Evolutionary conservation across 1,284 basidiomycete genomes (phyloP).

Genomic region (Microbotryomycetes sp.): DNA sequence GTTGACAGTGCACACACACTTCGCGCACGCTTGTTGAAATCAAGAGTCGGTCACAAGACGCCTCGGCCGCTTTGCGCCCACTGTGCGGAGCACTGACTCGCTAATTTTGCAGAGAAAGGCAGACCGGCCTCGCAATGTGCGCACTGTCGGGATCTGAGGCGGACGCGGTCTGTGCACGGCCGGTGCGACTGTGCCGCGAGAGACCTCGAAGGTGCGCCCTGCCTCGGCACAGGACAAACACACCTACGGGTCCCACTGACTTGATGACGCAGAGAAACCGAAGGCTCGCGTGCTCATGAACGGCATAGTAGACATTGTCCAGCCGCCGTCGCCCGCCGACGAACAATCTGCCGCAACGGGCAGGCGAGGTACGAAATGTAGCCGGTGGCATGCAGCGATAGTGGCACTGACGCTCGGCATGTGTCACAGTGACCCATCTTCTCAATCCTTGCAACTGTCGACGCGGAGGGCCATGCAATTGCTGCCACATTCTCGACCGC

Average conservation of each 20-base stretch:
- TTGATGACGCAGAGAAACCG: background rate
- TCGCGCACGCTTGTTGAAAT: slow-evolving; percentile 23
- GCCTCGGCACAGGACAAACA: background rate
- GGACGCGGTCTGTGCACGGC: slow-evolving; percentile 22
- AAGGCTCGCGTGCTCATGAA: slow-evolving; percentile 15
- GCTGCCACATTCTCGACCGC: slow-evolving; percentile 9
- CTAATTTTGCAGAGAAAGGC: slow-evolving; percentile 19
- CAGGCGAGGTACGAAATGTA: background rate
- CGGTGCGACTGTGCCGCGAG: slow-evolving; percentile 22
- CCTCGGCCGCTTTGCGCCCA: background rate
- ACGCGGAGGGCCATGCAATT: slow-evolving; percentile 19
- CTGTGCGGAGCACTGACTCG: background rate
- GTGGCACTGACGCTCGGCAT: background rate
- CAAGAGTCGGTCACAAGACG: slow-evolving; percentile 17
- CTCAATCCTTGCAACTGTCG: slow-evolving; percentile 27
- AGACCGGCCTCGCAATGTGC: slow-evolving; percentile 25
- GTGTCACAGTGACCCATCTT: slow-evolving; percentile 17
- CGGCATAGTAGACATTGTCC: slow-evolving; percentile 13
- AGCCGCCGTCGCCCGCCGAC: background rate
- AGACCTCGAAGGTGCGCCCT: slow-evolving; percentile 10
- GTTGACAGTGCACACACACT: slow-evolving; percentile 26
- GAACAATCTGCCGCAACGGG: background rate
- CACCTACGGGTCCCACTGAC: background rate
- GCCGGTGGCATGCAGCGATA: background rate
- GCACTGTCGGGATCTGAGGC: slow-evolving; percentile 26